Percentiles rank a stretch among this genome's conserved stretches.
Evolutionary conservation across 352 stramenopile genomes (phyloP).

Genomic region (Phytophthora pisi): DNA sequence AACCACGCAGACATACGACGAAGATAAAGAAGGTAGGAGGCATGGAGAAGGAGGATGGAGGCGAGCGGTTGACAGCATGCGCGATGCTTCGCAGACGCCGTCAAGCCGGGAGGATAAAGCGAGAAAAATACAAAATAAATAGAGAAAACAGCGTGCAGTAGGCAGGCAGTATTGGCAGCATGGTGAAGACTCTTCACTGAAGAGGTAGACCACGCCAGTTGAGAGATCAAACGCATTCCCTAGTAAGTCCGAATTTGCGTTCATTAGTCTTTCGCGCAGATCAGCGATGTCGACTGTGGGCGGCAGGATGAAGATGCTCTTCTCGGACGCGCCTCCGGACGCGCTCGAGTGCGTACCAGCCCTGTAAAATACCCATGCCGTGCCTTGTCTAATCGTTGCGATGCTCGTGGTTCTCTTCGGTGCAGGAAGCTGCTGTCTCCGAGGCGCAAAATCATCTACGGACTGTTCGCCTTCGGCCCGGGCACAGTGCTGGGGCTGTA

Average conservation of each 20-base stretch:
- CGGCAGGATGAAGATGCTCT: slow-evolving; percentile 73
- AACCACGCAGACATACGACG: background rate
- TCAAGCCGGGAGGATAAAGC: slow-evolving; percentile 7
- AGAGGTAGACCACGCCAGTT: background rate
- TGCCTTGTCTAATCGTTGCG: background rate
- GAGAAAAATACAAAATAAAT: slow-evolving; percentile 29
- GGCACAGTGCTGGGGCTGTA: slow-evolving; percentile 72
- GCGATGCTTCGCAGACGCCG: background rate
- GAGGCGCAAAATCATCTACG: slow-evolving; percentile 69
- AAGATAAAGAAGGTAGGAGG: slow-evolving; percentile 14
- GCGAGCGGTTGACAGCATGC: background rate
- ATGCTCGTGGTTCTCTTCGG: background rate
- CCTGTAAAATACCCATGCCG: background rate
- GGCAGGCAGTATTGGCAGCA: background rate
- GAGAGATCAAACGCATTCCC: too few species aligned
- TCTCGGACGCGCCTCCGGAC: slow-evolving; percentile 66
- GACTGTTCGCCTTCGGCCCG: slow-evolving; percentile 69
- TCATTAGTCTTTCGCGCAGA: background rate
- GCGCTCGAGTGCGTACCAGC: slow-evolving; percentile 62
- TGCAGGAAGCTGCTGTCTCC: slow-evolving; percentile 67
- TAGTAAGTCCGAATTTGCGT: slow-evolving; percentile 13
- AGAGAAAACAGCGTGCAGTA: slow-evolving; percentile 13
- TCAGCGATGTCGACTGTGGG: slow-evolving; percentile 1
- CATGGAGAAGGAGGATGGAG: background rate
- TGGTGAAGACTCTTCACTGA: too few species aligned